Conservation (phyloP, 2,329 filamentous ascomycete genomes). For the Pyricularia sp. region DNA sequence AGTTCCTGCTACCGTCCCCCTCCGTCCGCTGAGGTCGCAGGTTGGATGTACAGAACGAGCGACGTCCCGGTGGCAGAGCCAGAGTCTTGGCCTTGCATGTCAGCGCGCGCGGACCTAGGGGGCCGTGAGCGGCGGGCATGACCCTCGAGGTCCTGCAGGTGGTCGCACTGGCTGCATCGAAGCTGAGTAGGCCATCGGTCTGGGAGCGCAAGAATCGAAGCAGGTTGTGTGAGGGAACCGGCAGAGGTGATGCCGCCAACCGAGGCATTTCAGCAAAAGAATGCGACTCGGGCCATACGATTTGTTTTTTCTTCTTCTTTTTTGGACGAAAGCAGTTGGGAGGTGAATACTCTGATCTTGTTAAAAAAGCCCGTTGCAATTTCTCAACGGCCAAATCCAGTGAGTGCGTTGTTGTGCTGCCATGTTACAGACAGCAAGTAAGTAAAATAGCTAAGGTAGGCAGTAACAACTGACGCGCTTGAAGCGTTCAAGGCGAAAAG, state of each 20-base stretch:
- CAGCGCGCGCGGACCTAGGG: slow-evolving; percentile 3
- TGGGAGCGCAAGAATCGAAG: slow-evolving; percentile 67
- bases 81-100: not conserved
- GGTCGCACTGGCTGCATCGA: not conserved
- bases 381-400: not conserved
- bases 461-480: not conserved
- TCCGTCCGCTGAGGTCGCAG: not conserved
- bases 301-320: not conserved
- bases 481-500: not conserved
- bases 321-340: not conserved
- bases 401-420: not conserved
- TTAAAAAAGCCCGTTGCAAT: too few species aligned
- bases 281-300: not conserved
- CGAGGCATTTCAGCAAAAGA: slow-evolving; percentile 31
- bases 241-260: slow-evolving; percentile 26
- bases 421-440: not conserved
- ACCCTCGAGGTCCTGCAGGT: slow-evolving; percentile 6
- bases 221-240: slow-evolving; percentile 46
- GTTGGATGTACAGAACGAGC: not conserved
- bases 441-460: not conserved
- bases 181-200: slow-evolving; percentile 47
- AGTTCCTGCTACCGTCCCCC: not conserved
- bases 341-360: not conserved
- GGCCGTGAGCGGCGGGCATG: slow-evolving; percentile 7
- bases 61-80: not conserved